Evolutionary conservation across 257 asterid species (phyloP).

Genomic region (Gentiana macrophylla): DNA sequence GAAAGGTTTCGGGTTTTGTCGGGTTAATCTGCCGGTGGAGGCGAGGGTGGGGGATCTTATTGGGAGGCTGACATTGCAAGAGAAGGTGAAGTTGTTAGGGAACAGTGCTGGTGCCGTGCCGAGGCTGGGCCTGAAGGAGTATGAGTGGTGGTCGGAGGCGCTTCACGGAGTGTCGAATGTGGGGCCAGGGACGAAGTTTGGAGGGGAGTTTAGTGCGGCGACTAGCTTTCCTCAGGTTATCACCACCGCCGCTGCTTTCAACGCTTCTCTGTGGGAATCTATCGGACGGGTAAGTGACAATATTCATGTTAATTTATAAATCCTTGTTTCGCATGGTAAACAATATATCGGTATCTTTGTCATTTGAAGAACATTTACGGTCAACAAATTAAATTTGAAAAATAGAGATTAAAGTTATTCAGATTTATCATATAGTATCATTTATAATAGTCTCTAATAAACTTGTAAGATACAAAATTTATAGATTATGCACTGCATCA

Average conservation of each 20-base stretch:
- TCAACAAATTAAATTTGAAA: no score
- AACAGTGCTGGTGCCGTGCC: constrained; percentile 57
- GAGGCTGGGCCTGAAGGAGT: constrained; percentile 55
- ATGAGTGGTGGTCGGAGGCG: constrained; percentile 98
- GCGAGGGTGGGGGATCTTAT: constrained; percentile 62
- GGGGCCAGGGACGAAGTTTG: constrained; percentile 72
- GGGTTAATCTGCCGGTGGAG: constrained; percentile 17
- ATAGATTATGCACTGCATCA: no score
- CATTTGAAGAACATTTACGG: no score
- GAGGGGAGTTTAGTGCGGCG: constrained; percentile 69
- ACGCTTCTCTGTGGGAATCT: constrained; percentile 66
- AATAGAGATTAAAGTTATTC: no score
- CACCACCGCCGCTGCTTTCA: constrained; percentile 77
- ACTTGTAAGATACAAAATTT: no score
- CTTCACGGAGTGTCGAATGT: constrained; percentile 79
- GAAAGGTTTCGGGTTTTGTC: constrained; percentile 39
- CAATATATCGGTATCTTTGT: no score
- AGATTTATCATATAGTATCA: no score
- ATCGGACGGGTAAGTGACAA: constrained; percentile 54
- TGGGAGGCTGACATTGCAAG: constrained; percentile 59
- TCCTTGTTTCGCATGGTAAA: no score
- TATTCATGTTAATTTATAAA: neutral
- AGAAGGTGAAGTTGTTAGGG: constrained; percentile 53
- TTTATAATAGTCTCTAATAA: no score
- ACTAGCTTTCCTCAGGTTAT: constrained; percentile 92